Percentiles rank a stretch among this genome's conserved stretches.
These are phyloP conservation scores for Trichoderma parareesei DNA, from an alignment of 495 filamentous ascomycete genomes.

Conservation along the genomic window DNA sequence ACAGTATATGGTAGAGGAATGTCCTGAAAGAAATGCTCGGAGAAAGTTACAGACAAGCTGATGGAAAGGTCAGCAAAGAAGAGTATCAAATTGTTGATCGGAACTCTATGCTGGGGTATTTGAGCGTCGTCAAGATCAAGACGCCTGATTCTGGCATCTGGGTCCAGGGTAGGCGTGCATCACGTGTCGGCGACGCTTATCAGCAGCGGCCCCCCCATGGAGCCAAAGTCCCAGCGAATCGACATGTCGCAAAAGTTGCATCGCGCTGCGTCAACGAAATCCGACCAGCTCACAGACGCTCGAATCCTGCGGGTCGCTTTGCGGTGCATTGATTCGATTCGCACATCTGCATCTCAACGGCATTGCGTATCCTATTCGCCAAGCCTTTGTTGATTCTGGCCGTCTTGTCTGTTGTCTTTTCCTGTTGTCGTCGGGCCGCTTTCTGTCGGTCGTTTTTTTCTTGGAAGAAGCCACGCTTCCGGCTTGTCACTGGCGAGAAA, in stretches of 20 bases:
- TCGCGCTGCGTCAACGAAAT: not conserved
- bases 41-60: too few species aligned
- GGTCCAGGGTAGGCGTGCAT: not conserved
- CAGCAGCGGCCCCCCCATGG: not conserved
- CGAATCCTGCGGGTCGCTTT: not conserved
- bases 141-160: not conserved
- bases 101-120: too few species aligned
- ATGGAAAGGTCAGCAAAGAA: too few species aligned
- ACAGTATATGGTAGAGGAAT: too few species aligned
- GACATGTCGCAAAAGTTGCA: not conserved
- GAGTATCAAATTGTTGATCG: too few species aligned
- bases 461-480: constrained; percentile 6
- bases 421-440: not conserved
- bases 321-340: not conserved
- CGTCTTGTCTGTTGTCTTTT: not conserved
- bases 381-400: not conserved
- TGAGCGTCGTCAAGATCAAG: too few species aligned
- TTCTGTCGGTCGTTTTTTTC: not conserved
- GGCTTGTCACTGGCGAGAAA: not conserved
- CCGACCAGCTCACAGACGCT: not conserved
- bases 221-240: not conserved
- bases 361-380: not conserved
- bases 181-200: not conserved
- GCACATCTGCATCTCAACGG: not conserved
- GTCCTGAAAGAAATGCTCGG: too few species aligned